Evolutionary conservation across 139 green algal genomes (phyloP), one percentile per base, ranked within the genome.

Genomic region (Chlorella sp.): DNA sequence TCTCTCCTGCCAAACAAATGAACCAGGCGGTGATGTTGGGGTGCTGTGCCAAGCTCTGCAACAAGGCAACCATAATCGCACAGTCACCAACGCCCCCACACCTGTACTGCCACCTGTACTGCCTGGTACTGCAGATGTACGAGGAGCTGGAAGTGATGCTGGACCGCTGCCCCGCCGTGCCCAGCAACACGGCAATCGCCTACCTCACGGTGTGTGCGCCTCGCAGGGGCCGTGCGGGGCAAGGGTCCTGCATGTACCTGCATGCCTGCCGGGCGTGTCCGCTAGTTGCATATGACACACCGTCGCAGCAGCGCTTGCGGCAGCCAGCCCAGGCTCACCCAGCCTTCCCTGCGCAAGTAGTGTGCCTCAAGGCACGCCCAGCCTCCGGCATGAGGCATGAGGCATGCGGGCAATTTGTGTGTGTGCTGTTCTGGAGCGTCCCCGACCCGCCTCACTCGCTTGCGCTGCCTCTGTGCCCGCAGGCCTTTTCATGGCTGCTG

Each of bases 91-190:
- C 21, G 21, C 68, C 5, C 21, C 21, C 68, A 76, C 71, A 78
- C 71, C 26, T 77, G 69, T 19, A 42, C 73, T 22, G 37, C 77
- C n/a, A 32, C 68, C 48, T 57, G 48, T 57, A 57, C 48, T 57
- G 48, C 48, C 34, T 3, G 11, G 12, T 30, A 48, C 36, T 75
- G 53, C 53, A 86, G 81, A 87, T 87, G 83, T 79, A 87, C 9
- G 83, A 87, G 37, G 57, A 87, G 83, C 57, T 87, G 61, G 83
- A 87, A 37, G 5, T 28, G 24, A 60, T 87, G 66, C 64, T 87
- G 83, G 83, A 87, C 3, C 15, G 19, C 28, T 79, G 61, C 64
- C 61, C 83, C 15, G 0, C 16, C n/a, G 37, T 87, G 36, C 83
- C 83, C 36, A 11, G 30, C 64, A 15, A 30, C 37, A 69, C 68